Evolutionary conservation across 352 stramenopile genomes (phyloP).

Genomic region (Pythium myriotylum): DNA sequence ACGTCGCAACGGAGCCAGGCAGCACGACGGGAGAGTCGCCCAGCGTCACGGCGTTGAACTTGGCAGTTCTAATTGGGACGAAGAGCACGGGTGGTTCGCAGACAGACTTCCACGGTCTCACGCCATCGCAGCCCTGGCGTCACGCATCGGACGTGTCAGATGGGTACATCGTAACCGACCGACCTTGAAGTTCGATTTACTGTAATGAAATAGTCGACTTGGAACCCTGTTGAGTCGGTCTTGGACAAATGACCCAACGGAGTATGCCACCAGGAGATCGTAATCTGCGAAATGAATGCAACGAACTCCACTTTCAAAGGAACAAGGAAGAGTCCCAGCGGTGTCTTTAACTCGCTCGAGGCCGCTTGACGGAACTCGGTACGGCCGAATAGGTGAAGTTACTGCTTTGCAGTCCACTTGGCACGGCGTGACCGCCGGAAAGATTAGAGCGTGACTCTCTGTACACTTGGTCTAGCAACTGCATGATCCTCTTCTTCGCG

Average conservation of each 20-base stretch:
- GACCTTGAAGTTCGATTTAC: not conserved
- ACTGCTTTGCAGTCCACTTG: not conserved
- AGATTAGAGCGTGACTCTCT: constrained; percentile 1
- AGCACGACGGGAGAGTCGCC: not conserved
- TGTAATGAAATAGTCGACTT: too few species aligned
- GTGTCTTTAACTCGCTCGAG: not conserved
- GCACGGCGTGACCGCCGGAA: not conserved
- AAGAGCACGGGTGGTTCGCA: too few species aligned
- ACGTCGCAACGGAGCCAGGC: not conserved
- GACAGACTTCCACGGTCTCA: not conserved
- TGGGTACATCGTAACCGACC: constrained; percentile 1
- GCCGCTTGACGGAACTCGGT: constrained; percentile 5
- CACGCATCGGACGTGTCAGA: not conserved
- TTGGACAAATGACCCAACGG: too few species aligned
- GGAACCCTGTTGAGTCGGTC: too few species aligned
- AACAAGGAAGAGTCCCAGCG: too few species aligned
- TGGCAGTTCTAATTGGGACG: too few species aligned
- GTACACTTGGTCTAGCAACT: constrained; percentile 68
- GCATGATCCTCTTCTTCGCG: constrained; percentile 65
- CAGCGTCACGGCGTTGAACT: not conserved
- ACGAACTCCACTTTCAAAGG: too few species aligned
- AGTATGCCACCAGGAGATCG: too few species aligned
- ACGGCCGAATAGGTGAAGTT: constrained; percentile 11
- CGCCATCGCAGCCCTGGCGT: not conserved
- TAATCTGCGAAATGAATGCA: too few species aligned